Evolutionary conservation across 306 rosid genomes (phyloP).

Genomic region (Cucurbita ficifolia): DNA sequence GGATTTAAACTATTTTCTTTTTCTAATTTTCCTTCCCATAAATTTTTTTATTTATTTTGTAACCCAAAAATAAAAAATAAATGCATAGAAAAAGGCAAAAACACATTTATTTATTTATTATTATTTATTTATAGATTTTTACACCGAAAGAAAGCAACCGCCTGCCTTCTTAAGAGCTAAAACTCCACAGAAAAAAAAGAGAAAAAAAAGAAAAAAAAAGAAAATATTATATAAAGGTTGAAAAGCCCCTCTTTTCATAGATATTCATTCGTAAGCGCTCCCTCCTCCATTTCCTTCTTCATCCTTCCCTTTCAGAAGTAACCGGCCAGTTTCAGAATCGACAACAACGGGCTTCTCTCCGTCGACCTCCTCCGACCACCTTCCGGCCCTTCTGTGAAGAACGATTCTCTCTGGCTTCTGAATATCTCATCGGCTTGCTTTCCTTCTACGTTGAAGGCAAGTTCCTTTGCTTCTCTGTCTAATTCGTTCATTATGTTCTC

Average conservation of each 20-base stretch:
- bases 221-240: not conserved
- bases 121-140: not conserved
- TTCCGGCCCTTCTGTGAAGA: conserved; percentile 18
- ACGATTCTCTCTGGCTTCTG: conserved; percentile 11
- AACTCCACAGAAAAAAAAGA: not conserved
- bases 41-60: too few relatives aligned
- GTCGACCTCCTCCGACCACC: not conserved
- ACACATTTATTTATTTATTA: not conserved
- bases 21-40: not conserved
- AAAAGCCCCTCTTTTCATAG: not conserved
- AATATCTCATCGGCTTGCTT: conserved; percentile 14
- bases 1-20: not conserved
- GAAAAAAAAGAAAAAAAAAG: not conserved
- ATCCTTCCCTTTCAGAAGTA: not conserved
- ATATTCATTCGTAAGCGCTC: not conserved
- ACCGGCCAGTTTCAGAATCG: not conserved
- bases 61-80: too few relatives aligned
- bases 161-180: not conserved
- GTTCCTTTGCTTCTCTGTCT: conserved; percentile 10
- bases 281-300: not conserved
- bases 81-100: not conserved
- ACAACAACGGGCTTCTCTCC: not conserved
- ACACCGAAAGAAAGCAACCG: not conserved
- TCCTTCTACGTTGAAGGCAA: conserved; percentile 14
- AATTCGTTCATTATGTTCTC: conserved; percentile 27